Evolutionary conservation across 371 early-diverging fungal species (phyloP).

Genomic region (Mortierella sp.): DNA sequence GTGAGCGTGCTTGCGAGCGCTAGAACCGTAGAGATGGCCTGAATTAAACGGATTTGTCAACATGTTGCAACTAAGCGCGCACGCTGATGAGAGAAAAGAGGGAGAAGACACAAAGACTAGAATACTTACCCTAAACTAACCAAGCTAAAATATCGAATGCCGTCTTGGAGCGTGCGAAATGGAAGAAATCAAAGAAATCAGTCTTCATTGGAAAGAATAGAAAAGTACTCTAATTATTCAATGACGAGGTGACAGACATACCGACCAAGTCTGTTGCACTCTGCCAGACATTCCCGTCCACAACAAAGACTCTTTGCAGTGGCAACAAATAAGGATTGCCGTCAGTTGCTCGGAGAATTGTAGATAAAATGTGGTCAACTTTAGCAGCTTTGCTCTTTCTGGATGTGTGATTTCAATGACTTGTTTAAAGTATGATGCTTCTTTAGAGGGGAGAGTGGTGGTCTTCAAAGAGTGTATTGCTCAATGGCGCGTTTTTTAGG

Average conservation of each 20-base stretch:
- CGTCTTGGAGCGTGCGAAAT: conserved; percentile 25
- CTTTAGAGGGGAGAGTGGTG: neutral
- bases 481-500: neutral
- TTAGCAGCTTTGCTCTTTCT: conserved; percentile 10
- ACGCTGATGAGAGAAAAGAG: neutral
- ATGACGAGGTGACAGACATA: conserved; percentile 8
- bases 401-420: neutral
- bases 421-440: neutral
- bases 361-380: conserved; percentile 23
- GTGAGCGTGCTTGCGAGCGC: conserved; percentile 28
- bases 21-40: conserved; percentile 58
- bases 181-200: neutral
- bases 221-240: neutral
- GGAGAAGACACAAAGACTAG: neutral
- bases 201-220: neutral
- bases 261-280: conserved; percentile 55
- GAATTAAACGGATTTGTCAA: conserved; percentile 17
- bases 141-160: conserved; percentile 47
- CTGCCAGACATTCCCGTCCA: conserved; percentile 53
- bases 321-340: conserved; percentile 44
- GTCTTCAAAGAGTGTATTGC: too few species aligned
- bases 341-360: conserved; percentile 32
- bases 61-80: neutral
- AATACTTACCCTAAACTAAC: conserved; percentile 47
- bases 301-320: conserved; percentile 41